These are phyloP conservation scores for Colletotrichum nymphaeae DNA, from an alignment of 2,329 filamentous ascomycete genomes.

Conservation along the genomic window DNA sequence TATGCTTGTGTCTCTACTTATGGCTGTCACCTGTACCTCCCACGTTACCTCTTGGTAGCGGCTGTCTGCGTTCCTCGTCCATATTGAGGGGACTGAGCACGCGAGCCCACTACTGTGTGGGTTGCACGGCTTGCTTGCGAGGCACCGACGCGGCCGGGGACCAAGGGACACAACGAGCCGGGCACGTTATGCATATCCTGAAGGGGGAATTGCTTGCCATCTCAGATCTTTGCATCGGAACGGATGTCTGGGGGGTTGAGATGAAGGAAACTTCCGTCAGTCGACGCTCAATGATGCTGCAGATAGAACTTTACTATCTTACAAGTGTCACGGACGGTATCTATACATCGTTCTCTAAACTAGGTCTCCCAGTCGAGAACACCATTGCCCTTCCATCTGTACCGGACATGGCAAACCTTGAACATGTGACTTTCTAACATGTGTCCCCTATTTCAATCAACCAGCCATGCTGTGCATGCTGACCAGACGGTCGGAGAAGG, in stretches of 20 bases:
- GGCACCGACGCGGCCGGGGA: neutral
- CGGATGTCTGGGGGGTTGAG: neutral
- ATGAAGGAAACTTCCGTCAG: slow-evolving; percentile 14
- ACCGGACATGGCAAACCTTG: neutral
- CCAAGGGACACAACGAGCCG: neutral
- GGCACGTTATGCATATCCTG: slow-evolving; percentile 13
- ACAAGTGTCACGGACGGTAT: neutral
- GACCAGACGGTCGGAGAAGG: neutral
- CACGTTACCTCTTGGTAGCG: neutral
- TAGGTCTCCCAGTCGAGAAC: neutral
- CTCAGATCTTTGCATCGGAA: neutral
- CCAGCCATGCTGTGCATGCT: neutral
- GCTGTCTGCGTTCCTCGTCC: neutral
- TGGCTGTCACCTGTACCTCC: neutral
- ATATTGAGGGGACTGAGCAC: slow-evolving; percentile 11
- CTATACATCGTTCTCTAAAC: neutral
- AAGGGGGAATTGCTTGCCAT: neutral
- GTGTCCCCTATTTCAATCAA: neutral
- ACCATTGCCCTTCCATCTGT: neutral
- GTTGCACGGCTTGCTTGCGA: slow-evolving; percentile 11
- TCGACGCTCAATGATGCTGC: neutral
- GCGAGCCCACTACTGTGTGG: slow-evolving; percentile 1
- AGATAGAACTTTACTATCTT: neutral
- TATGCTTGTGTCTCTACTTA: neutral
- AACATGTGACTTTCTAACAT: neutral